phyloP scores from a whole-genome alignment of 352 stramenopile species.

The Phytophthora palmivora region DNA sequence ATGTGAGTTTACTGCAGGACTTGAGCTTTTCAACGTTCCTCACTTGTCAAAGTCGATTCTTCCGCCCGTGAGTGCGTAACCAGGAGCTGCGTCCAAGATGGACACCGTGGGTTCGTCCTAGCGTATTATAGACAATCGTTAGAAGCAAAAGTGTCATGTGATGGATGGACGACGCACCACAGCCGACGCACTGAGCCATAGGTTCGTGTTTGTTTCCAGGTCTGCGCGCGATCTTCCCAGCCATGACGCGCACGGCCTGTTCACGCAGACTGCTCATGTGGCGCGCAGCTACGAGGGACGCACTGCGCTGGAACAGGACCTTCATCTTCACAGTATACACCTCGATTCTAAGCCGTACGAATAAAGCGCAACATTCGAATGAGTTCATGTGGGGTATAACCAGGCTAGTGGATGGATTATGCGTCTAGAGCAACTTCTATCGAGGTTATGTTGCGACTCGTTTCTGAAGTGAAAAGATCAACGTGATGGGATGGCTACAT shows the following conservation, averaged over 20 bases:
- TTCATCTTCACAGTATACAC: constrained; percentile 34
- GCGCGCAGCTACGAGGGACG: constrained; percentile 25
- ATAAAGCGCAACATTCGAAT: constrained; percentile 8
- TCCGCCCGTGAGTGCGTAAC: constrained; percentile 56
- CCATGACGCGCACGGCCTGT: constrained; percentile 63
- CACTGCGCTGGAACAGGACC: constrained; percentile 31
- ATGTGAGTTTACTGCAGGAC: constrained; percentile 8
- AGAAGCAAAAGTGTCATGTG: not conserved
- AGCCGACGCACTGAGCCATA: constrained; percentile 81
- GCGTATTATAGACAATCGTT: not conserved
- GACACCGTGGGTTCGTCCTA: constrained; percentile 88
- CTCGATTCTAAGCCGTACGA: constrained; percentile 23
- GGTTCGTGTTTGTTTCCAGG: constrained; percentile 82
- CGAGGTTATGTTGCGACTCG: constrained; percentile 6
- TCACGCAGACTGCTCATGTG: constrained; percentile 69
- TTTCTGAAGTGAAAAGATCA: constrained; percentile 21
- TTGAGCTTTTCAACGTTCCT: not conserved
- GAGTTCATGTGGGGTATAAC: constrained; percentile 3
- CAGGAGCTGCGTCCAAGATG: constrained; percentile 73
- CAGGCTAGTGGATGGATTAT: not conserved
- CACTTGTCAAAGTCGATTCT: constrained; percentile 52
- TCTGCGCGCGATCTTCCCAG: constrained; percentile 65
- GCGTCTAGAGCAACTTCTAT: constrained; percentile 5
- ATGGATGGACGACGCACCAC: constrained; percentile 55
- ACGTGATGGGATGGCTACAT: constrained; percentile 20